Evolutionary conservation across 1,284 basidiomycete species (phyloP).

Genomic region (Phellinidium pouzarii): DNA sequence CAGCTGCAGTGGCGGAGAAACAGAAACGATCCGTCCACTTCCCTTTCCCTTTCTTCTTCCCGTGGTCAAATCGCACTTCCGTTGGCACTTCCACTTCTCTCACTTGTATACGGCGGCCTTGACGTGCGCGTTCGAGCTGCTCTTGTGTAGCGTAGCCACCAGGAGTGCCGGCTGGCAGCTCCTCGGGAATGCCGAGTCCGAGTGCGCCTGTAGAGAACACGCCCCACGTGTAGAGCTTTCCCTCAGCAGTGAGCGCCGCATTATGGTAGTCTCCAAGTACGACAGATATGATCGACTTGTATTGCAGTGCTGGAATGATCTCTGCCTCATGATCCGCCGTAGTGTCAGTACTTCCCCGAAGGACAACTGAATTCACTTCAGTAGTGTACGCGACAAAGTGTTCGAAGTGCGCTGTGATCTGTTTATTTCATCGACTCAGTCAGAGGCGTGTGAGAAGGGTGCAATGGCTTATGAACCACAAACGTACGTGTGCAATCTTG

Average conservation of each 20-base stretch:
- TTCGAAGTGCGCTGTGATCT: constrained; percentile 82
- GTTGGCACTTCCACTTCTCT: constrained; percentile 52
- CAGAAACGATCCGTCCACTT: constrained; percentile 58
- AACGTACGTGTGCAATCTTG: constrained; percentile 64
- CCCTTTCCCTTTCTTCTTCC: constrained; percentile 38
- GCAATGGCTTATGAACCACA: constrained; percentile 15
- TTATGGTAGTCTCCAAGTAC: constrained; percentile 87
- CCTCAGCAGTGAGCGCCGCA: constrained; percentile 73
- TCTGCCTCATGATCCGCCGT: constrained; percentile 40
- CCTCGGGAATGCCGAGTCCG: constrained; percentile 69
- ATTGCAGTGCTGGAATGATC: constrained; percentile 65
- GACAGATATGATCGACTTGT: constrained; percentile 72
- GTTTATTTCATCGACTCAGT: constrained; percentile 21
- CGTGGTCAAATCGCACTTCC: constrained; percentile 64
- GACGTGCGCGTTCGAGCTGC: constrained; percentile 29
- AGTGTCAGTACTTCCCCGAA: constrained; percentile 49
- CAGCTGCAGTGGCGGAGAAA: constrained; percentile 70
- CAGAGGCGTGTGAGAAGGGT: neutral
- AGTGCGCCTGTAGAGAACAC: constrained; percentile 70
- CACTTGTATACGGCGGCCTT: constrained; percentile 24
- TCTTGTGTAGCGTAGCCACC: constrained; percentile 48
- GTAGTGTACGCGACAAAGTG: constrained; percentile 81
- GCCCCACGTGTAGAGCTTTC: constrained; percentile 83
- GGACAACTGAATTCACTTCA: constrained; percentile 55
- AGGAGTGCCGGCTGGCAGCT: constrained; percentile 45